These are phyloP conservation scores for Cinnamomum chago DNA, from an alignment of 164 flowering plant genomes.

Conservation along the genomic window DNA sequence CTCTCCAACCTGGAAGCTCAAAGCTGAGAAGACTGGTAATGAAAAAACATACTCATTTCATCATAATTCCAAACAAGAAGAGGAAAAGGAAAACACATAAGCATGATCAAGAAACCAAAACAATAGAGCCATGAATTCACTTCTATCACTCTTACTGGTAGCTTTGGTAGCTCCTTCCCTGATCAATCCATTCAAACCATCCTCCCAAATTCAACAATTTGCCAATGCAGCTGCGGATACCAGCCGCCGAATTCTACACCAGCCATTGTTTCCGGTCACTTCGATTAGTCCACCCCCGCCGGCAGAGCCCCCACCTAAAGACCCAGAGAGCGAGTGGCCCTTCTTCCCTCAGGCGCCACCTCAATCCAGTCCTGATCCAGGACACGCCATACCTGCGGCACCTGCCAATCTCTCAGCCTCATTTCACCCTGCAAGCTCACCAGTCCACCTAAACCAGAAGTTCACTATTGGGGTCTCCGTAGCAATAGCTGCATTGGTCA, in stretches of 20 bases:
- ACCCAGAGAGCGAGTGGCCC: conserved; percentile 39
- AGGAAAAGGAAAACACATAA: neutral
- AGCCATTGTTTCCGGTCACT: conserved; percentile 61
- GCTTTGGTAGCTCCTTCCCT: neutral
- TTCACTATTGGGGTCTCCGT: conserved; percentile 71
- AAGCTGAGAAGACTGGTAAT: neutral
- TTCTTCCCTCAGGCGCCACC: conserved; percentile 67
- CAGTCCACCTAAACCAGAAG: conserved; percentile 48
- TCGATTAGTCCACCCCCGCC: conserved; percentile 52
- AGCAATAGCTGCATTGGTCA: conserved; percentile 66
- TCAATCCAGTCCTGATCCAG: conserved; percentile 28
- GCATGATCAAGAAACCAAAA: neutral
- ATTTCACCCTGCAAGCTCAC: conserved; percentile 42
- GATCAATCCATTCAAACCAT: neutral
- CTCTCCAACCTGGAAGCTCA: neutral
- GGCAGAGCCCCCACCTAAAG: conserved; percentile 35
- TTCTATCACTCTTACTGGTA: neutral
- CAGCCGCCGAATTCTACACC: conserved; percentile 54
- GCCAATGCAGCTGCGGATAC: neutral
- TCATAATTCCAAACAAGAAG: neutral
- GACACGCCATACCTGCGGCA: conserved; percentile 29
- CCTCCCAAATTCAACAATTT: neutral
- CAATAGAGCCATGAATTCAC: conserved; percentile 2
- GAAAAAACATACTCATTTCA: neutral
- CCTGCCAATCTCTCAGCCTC: conserved; percentile 30